phyloP scores from a whole-genome alignment of 139 green algal genomes.

The Chlorella sp. region DNA sequence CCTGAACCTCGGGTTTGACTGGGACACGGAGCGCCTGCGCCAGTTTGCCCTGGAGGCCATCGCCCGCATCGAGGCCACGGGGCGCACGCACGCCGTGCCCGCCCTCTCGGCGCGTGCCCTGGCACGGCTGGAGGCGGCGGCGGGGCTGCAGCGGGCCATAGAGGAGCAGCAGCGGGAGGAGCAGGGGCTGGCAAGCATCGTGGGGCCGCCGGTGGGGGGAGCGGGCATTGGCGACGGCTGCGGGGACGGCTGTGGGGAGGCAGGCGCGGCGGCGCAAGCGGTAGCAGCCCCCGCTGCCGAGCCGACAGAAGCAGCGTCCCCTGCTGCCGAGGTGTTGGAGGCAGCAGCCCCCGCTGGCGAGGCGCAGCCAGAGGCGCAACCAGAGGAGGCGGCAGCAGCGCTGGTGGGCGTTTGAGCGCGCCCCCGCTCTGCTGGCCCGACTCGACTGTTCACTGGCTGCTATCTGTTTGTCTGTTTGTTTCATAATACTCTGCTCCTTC shows the following conservation, averaged over 20 bases:
- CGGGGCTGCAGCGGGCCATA: conserved; percentile 55
- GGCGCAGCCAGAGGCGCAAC: no score
- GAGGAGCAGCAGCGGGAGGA: conserved; percentile 79
- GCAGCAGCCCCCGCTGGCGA: no score
- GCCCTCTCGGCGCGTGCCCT: conserved; percentile 50
- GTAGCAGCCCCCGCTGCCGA: no score
- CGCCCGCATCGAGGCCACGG: conserved; percentile 53
- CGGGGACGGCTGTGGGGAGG: neutral
- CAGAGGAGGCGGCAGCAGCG: no score
- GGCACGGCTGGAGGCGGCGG: conserved; percentile 55
- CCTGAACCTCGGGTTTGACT: conserved; percentile 58
- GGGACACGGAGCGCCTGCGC: conserved; percentile 35
- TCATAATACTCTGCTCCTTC: no score
- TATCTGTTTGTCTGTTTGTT: no score
- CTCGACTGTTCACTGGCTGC: no score
- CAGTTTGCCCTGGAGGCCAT: conserved; percentile 61
- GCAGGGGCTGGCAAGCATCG: conserved; percentile 47
- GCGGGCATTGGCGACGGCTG: neutral
- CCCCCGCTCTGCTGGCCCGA: no score
- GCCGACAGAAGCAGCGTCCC: no score
- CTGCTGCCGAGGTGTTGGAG: no score
- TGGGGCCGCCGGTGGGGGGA: no score
- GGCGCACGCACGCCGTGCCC: conserved; percentile 61
- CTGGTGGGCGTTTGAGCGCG: no score
- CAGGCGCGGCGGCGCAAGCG: neutral